Evolutionary conservation across 805 yeast species (phyloP), one percentile per base, ranked within the genome.

Genomic region (Spathaspora gorwiae): DNA sequence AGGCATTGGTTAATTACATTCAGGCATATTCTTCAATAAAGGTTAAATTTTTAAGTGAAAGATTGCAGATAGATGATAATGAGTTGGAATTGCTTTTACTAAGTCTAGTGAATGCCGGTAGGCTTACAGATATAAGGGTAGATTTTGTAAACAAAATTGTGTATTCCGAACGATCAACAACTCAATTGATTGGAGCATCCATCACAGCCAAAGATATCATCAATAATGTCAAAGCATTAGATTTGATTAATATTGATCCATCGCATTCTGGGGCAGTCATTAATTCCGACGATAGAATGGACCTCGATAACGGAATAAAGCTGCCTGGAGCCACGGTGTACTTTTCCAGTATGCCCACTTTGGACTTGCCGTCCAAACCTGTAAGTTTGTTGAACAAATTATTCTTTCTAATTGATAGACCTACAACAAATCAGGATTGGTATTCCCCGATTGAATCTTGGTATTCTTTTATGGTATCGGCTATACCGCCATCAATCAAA

Each of bases 41-140:
- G 19, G 65, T 69, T 43, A 64, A 57, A 7, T 65, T 48, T 37
- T 46, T 70, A 12, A 47, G 47, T 15, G 30, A 47, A 1, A 54
- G 54, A 26, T 53, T 70, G 30, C 44, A 53, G 11, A 46, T 54
- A 10, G 29, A 47, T 34, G 54, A 57, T 42, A 42, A 47, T 1
- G 61, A 61, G 30, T 50, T 71, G 10, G 71, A 68, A 43, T 44
- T 47, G 6, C 50, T 60, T 10, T 43, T 70, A 15, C 39, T 66
- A n/a, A 55, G 49, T 32, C 48, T 69, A 42, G 63, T 64, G 5
- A 55, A 55, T 47, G 43, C 48, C 7, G 75, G 75, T 2, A 57
- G 60, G 34, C 40, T 66, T 11, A 45, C 57, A 14, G 49, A 56
- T 40, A 49, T 63, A 10, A 61, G 57, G 30, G 45, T 71, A 7